These are phyloP conservation scores for Alternaria arbusti DNA, from an alignment of 2,329 filamentous ascomycete genomes.

Conservation along the genomic window DNA sequence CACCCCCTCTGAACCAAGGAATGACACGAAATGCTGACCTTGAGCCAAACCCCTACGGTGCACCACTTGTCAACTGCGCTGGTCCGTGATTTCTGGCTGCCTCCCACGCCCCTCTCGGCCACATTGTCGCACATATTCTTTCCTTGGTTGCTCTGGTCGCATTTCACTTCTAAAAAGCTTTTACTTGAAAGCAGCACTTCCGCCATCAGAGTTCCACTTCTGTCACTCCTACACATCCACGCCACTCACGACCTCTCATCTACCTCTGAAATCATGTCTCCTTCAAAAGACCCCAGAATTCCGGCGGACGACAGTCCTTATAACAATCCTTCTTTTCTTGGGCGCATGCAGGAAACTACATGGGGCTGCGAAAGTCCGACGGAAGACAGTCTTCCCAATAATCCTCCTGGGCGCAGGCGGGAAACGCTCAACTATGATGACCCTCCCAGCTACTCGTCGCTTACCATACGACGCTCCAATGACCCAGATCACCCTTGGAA, in stretches of 20 bases:
- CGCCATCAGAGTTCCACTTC: not conserved
- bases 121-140: not conserved
- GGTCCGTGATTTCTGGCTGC: not conserved
- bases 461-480: not conserved
- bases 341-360: not conserved
- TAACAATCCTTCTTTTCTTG: not conserved
- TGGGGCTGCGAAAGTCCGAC: not conserved
- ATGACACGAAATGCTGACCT: not conserved
- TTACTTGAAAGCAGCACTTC: not conserved
- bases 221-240: not conserved
- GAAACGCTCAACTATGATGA: not conserved
- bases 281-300: not conserved
- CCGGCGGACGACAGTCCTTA: not conserved
- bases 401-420: not conserved
- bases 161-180: not conserved
- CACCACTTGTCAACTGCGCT: not conserved
- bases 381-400: not conserved
- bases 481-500: not conserved
- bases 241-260: not conserved
- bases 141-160: not conserved
- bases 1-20: not conserved
- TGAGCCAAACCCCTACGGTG: not conserved
- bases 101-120: not conserved
- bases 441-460: not conserved
- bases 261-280: not conserved